A percentile compares a stretch with the other conserved stretches of the same genome.
Conservation (phyloP, 345 rosid genomes). For the Chamaenerion angustifolium region DNA sequence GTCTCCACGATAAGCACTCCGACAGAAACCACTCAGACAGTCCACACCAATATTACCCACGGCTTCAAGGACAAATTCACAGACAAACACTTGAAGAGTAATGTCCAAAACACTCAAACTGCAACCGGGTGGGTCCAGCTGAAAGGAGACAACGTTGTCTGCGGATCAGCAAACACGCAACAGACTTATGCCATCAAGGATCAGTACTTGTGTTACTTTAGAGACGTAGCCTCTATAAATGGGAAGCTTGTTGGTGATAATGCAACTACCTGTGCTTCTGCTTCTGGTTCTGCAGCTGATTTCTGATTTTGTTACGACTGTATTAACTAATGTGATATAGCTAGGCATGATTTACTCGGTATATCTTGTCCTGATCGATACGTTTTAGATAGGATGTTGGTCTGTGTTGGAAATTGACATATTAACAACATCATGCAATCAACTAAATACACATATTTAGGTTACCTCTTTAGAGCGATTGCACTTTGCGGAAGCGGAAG, state of each 20-base stretch:
- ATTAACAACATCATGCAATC: no score
- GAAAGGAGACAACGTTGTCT: constrained; percentile 48
- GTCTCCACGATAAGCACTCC: constrained; percentile 38
- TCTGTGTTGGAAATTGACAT: no score
- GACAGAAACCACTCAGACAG: constrained; percentile 26
- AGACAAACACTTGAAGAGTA: constrained; percentile 15
- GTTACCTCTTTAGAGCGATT: no score
- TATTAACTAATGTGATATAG: no score
- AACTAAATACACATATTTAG: no score
- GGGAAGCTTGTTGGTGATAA: constrained; percentile 31
- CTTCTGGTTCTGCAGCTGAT: constrained; percentile 1
- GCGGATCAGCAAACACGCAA: constrained; percentile 35
- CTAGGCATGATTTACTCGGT: no score
- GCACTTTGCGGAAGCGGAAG: no score
- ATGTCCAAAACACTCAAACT: constrained; percentile 30
- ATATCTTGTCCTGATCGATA: no score
- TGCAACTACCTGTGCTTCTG: constrained; percentile 29
- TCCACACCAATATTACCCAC: constrained; percentile 54
- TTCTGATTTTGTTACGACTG: no score
- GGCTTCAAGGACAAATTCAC: constrained; percentile 20
- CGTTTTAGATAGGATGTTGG: no score
- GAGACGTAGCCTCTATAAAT: constrained; percentile 21
- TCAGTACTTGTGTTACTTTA: constrained; percentile 33
- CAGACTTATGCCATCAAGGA: constrained; percentile 36
- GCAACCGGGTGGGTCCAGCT: constrained; percentile 77